These are phyloP conservation scores for Pythium sp. DNA, from an alignment of 352 stramenopile genomes.

Conservation along the genomic window DNA sequence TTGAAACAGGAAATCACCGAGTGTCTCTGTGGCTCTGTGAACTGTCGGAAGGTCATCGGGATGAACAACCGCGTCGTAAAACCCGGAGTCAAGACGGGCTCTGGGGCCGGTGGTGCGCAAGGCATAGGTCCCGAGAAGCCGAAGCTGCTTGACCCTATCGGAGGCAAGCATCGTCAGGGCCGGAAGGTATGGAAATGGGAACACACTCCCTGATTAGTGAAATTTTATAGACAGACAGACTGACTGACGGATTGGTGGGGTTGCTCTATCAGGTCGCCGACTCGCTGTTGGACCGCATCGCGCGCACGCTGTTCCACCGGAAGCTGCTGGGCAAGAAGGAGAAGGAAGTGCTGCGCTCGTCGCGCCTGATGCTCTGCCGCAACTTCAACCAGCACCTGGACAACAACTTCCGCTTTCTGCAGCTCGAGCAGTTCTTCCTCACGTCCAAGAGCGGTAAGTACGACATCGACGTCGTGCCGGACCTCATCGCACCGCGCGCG, in stretches of 20 bases:
- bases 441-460: conserved; percentile 31
- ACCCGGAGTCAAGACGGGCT: conserved; percentile 14
- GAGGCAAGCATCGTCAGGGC: conserved; percentile 33
- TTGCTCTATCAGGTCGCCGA: conserved; percentile 44
- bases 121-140: conserved; percentile 5
- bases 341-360: conserved; percentile 39
- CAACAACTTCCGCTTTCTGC: conserved; percentile 48
- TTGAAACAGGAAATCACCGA: conserved; percentile 56
- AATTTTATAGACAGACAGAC: too few species aligned
- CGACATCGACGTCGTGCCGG: conserved; percentile 33
- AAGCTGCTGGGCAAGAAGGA: conserved; percentile 50
- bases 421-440: conserved; percentile 62
- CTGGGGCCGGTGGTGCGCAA: neutral
- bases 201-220: neutral
- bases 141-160: conserved; percentile 47
- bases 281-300: conserved; percentile 53
- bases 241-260: neutral
- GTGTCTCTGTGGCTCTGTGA: conserved; percentile 56
- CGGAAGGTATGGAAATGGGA: conserved; percentile 29
- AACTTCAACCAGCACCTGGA: conserved; percentile 56
- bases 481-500: conserved; percentile 43
- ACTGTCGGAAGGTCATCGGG: conserved; percentile 73
- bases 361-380: conserved; percentile 56
- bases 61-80: conserved; percentile 61
- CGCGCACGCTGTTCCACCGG: conserved; percentile 34